phyloP scores from a whole-genome alignment of 306 rosid genomes.

The Cicer bijugum region DNA sequence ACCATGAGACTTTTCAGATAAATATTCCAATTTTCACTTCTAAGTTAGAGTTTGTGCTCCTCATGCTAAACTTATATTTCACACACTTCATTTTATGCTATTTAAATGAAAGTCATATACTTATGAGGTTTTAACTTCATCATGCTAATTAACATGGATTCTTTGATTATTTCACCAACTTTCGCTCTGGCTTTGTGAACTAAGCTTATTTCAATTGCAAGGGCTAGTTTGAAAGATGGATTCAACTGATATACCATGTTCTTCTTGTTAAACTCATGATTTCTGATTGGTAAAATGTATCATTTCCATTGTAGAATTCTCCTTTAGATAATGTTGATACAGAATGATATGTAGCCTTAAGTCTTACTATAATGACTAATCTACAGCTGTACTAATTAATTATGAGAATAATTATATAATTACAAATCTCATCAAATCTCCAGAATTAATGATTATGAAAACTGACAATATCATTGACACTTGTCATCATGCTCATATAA shows the following conservation, averaged over 20 bases:
- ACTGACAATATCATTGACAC: no score
- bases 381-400: no score
- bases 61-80: background rate
- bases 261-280: background rate
- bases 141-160: conserved; percentile 3
- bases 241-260: conserved; percentile 25
- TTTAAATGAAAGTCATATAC: background rate
- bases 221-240: conserved; percentile 1
- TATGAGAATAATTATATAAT: no score
- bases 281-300: no score
- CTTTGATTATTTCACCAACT: conserved; percentile 1
- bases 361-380: no score
- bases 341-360: no score
- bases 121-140: background rate
- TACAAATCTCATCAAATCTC: no score
- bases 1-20: background rate
- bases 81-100: background rate
- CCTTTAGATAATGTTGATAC: no score
- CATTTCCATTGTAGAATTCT: no score
- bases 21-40: background rate
- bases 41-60: background rate
- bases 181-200: conserved; percentile 27
- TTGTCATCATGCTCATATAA: background rate
- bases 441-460: no score
- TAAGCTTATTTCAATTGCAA: conserved; percentile 12